A percentile compares a stretch with the other conserved stretches of the same genome.
phyloP scores from a whole-genome alignment of 768 basidiomycete genomes.

The Macrocybe gigantea region DNA sequence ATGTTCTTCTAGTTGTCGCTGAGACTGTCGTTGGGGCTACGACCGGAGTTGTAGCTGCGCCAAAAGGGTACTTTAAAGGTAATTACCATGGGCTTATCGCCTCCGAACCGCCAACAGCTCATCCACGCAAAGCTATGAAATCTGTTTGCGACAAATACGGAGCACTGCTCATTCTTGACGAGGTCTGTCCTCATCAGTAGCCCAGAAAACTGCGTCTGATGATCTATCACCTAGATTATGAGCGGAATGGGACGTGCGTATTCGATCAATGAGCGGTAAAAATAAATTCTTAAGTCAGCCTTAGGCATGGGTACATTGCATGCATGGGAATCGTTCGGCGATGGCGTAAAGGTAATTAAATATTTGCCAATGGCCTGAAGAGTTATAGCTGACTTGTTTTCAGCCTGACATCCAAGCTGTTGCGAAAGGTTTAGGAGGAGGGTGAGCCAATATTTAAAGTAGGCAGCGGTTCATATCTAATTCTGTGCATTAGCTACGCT shows the following conservation, averaged over 20 bases:
- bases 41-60: constrained; percentile 68
- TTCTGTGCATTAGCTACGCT: constrained; percentile 50
- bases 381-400: background rate
- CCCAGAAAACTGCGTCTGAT: background rate
- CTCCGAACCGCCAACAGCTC: background rate
- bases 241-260: constrained; percentile 82
- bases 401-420: constrained; percentile 84
- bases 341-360: constrained; percentile 37
- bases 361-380: background rate
- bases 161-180: constrained; percentile 81
- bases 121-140: constrained; percentile 51
- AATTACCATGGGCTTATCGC: background rate
- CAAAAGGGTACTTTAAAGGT: constrained; percentile 77
- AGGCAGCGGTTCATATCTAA: background rate
- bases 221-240: constrained; percentile 47
- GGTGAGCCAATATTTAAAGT: constrained; percentile 35
- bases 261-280: background rate
- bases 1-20: constrained; percentile 52
- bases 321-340: constrained; percentile 81
- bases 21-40: constrained; percentile 88
- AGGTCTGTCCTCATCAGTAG: constrained; percentile 34
- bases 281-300: background rate
- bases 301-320: constrained; percentile 84
- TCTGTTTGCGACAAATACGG: constrained; percentile 74
- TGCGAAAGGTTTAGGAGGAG: constrained; percentile 88